Evolutionary conservation across 192 early-diverging fungal genomes (phyloP).

Genomic region (Dissophora ornata): DNA sequence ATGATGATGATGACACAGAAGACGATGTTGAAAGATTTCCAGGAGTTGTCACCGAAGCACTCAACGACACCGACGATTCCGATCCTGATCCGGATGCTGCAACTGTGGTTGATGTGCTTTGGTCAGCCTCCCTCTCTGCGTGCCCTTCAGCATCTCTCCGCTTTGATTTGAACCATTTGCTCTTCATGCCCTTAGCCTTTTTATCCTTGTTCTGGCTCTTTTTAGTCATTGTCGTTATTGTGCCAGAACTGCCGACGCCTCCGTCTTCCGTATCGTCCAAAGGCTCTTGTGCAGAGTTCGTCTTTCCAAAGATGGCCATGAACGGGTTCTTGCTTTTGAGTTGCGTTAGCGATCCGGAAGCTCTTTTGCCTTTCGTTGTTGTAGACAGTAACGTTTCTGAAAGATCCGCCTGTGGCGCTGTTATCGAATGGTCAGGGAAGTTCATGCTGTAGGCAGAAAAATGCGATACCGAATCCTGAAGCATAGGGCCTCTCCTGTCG

Average conservation of each 20-base stretch:
- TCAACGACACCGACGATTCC: too few relatives aligned
- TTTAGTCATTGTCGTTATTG: too few relatives aligned
- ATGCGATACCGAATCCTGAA: constrained; percentile 4
- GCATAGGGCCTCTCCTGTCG: background rate
- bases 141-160: background rate
- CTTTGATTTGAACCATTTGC: constrained; percentile 2
- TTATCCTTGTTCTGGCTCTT: too few relatives aligned
- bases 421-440: constrained; percentile 1
- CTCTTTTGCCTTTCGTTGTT: background rate
- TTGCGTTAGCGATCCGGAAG: background rate
- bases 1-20: too few relatives aligned
- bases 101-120: background rate
- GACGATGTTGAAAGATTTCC: background rate
- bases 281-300: too few relatives aligned
- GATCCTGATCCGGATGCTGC: background rate
- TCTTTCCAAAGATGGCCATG: constrained; percentile 25
- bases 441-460: constrained; percentile 16
- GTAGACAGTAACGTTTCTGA: background rate
- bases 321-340: constrained; percentile 14
- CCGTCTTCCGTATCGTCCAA: too few relatives aligned
- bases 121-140: background rate
- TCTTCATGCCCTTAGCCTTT: background rate
- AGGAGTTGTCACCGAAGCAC: background rate
- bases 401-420: background rate
- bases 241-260: too few relatives aligned